Conservation (phyloP, 2,329 filamentous ascomycete species). For the Colletotrichum sp. region DNA sequence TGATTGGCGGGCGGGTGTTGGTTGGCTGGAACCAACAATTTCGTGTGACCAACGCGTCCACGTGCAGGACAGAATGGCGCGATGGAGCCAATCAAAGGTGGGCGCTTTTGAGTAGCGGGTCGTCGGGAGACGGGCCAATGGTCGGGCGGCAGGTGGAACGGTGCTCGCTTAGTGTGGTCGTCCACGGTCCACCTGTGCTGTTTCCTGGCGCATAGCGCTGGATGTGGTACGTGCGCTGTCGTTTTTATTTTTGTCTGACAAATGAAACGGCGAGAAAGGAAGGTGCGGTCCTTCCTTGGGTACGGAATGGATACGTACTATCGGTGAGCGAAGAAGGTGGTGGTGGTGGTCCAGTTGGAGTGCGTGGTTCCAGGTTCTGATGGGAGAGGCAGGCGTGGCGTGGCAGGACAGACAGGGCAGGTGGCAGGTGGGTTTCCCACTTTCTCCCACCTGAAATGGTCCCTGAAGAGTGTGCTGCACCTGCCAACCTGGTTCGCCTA, state of each 20-base stretch:
- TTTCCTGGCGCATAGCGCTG: neutral
- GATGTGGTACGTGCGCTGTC: neutral
- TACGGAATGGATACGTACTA: neutral
- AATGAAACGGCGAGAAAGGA: neutral
- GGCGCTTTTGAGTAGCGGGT: neutral
- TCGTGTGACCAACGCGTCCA: neutral
- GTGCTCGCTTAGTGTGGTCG: neutral
- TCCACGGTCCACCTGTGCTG: neutral
- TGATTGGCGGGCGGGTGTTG: neutral
- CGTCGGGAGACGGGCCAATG: neutral
- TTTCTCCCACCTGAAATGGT: neutral
- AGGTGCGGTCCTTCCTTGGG: neutral
- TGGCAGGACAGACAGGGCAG: neutral
- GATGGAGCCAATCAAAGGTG: neutral
- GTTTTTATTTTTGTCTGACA: neutral
- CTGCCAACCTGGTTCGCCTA: neutral
- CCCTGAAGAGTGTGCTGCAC: neutral
- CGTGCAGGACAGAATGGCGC: neutral
- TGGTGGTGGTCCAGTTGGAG: neutral
- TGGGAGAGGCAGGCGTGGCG: neutral
- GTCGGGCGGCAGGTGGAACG: neutral
- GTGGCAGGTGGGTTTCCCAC: neutral
- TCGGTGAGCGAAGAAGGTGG: neutral
- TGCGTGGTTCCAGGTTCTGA: neutral
- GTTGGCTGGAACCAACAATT: neutral